Conservation (phyloP, 116 monocot species). For the Posidonia oceanica region DNA sequence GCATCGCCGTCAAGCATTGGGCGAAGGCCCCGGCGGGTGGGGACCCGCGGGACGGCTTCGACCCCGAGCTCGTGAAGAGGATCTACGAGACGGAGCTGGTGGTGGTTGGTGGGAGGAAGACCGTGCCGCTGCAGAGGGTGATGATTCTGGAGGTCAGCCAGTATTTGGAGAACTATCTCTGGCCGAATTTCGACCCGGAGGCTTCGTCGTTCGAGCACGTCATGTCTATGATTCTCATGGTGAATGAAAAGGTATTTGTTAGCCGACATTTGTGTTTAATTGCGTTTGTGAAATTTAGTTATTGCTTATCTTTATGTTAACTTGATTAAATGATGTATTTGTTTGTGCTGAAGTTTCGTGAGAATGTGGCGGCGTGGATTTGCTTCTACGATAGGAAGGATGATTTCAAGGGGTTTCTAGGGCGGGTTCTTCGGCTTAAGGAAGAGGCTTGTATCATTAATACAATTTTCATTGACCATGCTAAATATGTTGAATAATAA, state of each 20-base stretch:
- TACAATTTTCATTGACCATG: not conserved
- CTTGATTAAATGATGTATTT: conserved; percentile 2
- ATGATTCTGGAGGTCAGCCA: conserved; percentile 98
- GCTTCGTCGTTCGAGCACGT: conserved; percentile 83
- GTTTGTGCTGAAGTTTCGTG: conserved; percentile 54
- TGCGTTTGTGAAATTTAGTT: not conserved
- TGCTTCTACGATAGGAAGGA: conserved; percentile 86
- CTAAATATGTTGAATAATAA: too few relatives aligned
- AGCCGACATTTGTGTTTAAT: not conserved
- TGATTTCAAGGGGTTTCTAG: conserved; percentile 61
- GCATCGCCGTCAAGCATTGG: conserved; percentile 68
- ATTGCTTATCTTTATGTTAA: not conserved
- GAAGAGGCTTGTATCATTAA: conserved; percentile 44
- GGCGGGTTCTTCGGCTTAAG: conserved; percentile 71
- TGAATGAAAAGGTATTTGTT: conserved; percentile 79
- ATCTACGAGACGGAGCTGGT: conserved; percentile 81
- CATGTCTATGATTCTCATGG: conserved; percentile 98
- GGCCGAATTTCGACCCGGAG: conserved; percentile 81
- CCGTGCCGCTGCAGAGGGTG: conserved; percentile 85
- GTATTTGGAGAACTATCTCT: conserved; percentile 95
- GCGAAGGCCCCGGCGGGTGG: conserved; percentile 14
- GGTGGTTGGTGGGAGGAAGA: conserved; percentile 49
- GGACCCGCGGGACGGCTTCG: conserved; percentile 18
- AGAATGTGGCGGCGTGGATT: conserved; percentile 96
- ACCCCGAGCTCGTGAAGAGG: conserved; percentile 68